A percentile compares a stretch with the other conserved stretches of the same genome.
Evolutionary conservation across 108 stramenopile genomes (phyloP).

Genomic region (Cyclotella choctawhatcheeana): DNA sequence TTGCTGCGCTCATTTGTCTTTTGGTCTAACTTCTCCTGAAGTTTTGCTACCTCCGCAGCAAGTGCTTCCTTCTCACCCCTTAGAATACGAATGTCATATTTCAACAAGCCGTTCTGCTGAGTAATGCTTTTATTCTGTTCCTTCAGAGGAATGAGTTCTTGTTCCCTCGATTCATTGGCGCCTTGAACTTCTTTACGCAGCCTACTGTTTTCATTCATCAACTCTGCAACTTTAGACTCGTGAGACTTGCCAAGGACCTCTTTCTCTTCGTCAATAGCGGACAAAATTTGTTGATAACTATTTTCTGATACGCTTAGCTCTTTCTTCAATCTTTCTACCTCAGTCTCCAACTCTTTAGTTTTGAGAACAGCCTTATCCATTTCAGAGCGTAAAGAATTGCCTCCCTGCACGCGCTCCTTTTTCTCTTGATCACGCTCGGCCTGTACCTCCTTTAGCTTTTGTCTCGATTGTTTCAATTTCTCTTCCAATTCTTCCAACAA

Average conservation of each 20-base stretch:
- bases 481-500: background rate
- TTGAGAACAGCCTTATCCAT: slow-evolving; percentile 7
- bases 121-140: slow-evolving; percentile 18
- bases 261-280: slow-evolving; percentile 43
- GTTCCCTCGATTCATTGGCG: slow-evolving; percentile 4
- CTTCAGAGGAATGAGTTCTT: slow-evolving; percentile 16
- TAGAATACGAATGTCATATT: slow-evolving; percentile 18
- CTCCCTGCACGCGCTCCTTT: slow-evolving; percentile 18
- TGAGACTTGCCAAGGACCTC: slow-evolving; percentile 16
- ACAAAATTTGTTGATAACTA: slow-evolving; percentile 34
- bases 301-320: slow-evolving; percentile 31
- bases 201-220: slow-evolving; percentile 26
- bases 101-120: slow-evolving; percentile 21
- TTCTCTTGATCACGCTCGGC: slow-evolving; percentile 32
- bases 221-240: slow-evolving; percentile 15
- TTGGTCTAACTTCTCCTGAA: slow-evolving; percentile 16
- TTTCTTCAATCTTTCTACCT: slow-evolving; percentile 30
- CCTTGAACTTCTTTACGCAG: slow-evolving; percentile 11
- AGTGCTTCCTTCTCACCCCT: slow-evolving; percentile 27
- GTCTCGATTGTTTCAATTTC: background rate
- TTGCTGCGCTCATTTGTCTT: slow-evolving; percentile 3
- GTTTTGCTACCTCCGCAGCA: slow-evolving; percentile 1
- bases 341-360: slow-evolving; percentile 4
- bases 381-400: slow-evolving; percentile 23
- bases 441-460: slow-evolving; percentile 16